Evolutionary conservation across 2,329 filamentous ascomycete genomes (phyloP).

Genomic region (Juglanconis juglandina): DNA sequence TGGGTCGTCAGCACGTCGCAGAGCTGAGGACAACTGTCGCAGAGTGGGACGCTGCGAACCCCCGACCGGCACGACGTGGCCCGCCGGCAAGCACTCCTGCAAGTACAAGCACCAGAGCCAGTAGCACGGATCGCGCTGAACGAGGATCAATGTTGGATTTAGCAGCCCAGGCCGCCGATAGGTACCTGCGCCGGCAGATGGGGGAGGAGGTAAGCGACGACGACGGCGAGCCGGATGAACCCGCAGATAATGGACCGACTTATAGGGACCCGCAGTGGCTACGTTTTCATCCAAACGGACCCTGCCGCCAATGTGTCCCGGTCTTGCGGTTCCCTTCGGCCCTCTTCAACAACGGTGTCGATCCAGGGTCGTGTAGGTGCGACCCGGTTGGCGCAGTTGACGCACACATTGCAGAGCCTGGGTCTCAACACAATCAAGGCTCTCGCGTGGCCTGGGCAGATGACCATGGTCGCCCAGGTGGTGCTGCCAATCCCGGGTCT

Average conservation of each 20-base stretch:
- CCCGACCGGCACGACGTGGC: no score
- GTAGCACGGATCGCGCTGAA: neutral
- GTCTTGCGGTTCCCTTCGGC: neutral
- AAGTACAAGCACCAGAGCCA: neutral
- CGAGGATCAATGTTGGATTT: neutral
- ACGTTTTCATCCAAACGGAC: neutral
- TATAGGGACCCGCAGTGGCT: constrained; percentile 2
- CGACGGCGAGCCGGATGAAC: neutral
- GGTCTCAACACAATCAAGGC: neutral
- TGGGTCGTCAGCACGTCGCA: no score
- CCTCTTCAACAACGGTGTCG: neutral
- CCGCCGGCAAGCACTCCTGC: neutral
- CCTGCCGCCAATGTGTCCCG: constrained; percentile 4
- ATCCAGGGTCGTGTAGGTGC: neutral
- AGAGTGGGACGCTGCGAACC: no score
- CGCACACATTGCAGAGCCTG: neutral
- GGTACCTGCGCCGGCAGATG: neutral
- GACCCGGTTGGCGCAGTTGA: neutral
- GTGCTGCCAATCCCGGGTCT: neutral
- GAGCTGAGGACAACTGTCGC: no score
- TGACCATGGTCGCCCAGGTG: neutral
- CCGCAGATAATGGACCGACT: neutral
- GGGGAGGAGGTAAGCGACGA: neutral
- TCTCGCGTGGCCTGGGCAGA: constrained; percentile 7
- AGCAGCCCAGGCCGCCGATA: neutral